Evolutionary conservation across 371 early-diverging fungal genomes (phyloP).

Genomic region (Chytridium lagenaria): DNA sequence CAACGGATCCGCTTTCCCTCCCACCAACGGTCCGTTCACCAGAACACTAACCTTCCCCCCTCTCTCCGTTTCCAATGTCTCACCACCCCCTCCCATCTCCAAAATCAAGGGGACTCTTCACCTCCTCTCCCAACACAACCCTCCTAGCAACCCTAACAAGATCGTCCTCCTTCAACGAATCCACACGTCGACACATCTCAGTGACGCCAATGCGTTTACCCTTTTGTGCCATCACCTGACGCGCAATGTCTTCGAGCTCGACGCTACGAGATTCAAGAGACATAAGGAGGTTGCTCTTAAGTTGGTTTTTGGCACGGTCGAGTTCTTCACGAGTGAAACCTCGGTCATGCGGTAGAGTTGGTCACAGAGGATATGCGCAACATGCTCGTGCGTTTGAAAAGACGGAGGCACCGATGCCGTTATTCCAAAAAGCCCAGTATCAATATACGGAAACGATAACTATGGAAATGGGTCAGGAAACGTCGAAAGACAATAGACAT

Average conservation of each 20-base stretch:
- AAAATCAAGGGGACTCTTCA: slow-evolving; percentile 43
- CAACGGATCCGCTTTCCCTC: slow-evolving; percentile 29
- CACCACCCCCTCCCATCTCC: slow-evolving; percentile 28
- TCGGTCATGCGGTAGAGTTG: slow-evolving; percentile 78
- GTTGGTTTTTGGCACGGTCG: slow-evolving; percentile 91
- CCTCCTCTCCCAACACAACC: slow-evolving; percentile 46
- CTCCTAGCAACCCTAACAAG: slow-evolving; percentile 67
- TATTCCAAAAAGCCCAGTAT: slow-evolving; percentile 93
- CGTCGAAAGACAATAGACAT: slow-evolving; percentile 37
- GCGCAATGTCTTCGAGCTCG: slow-evolving; percentile 92
- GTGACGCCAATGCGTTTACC: slow-evolving; percentile 75
- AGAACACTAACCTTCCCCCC: slow-evolving; percentile 48
- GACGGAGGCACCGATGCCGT: slow-evolving; percentile 69
- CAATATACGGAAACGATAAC: slow-evolving; percentile 78
- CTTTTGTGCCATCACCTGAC: slow-evolving; percentile 79
- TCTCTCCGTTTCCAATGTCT: slow-evolving; percentile 44
- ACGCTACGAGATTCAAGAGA: slow-evolving; percentile 90
- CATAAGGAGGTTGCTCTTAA: slow-evolving; percentile 91
- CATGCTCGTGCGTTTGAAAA: slow-evolving; percentile 45
- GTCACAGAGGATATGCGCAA: slow-evolving; percentile 82
- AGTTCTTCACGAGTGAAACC: slow-evolving; percentile 62
- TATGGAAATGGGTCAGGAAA: neutral
- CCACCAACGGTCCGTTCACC: slow-evolving; percentile 45
- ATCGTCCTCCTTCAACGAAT: slow-evolving; percentile 72
- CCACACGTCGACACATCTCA: slow-evolving; percentile 80